Base-by-base conservation (phyloP, 805 yeast species). In the Nakazawaea anatomiae region DNA sequence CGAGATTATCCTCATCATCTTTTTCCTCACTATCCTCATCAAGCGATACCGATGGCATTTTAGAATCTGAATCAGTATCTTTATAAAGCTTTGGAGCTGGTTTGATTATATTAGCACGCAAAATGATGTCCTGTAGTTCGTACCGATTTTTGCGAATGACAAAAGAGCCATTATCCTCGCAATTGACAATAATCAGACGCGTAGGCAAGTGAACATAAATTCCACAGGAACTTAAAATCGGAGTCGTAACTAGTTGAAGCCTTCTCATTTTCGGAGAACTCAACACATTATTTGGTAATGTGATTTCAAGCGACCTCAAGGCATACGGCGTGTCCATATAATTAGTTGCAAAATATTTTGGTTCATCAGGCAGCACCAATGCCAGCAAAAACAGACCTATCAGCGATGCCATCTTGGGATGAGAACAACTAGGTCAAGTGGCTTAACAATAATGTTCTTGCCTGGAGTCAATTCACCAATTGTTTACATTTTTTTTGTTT, bases 261-360 rank as follows among this genome's bases (percentile, higher is more conserved):
- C 27, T 32, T 32, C 48, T 38, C 34, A 44, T 12, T 18, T 44
- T 31, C n/a, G 31, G 3, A 5, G 44, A 44, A 8, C 30, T 31
- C 25, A 44, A 39, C 27, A 32, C 42, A n/a, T 44, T 14, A 5
- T 25, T n/a, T 3, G 38, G 35, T 4, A 44, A 14, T 6, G n/a
- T n/a, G 6, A 49, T 49, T 25, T 34, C 18, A 12, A 39, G 32
- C 18, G 52, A 49, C 29, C 52, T 44, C 41, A 49, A 49, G 25
- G 52, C 47, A 44, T 28, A 49, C 9, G 52, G 52, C 5, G 52
- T 49, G 12, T 49, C 52, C 31, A 39, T 18, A 34, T 44, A 49
- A 32, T 40, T 40, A 4, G 52, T 49, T 4, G 40, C 44, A 9
- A 39, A 1, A 25, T 38, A 49, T 36, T 29, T 31, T 9, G 46